These are phyloP conservation scores for Sanghuangporus sanghuang DNA, from an alignment of 1,284 basidiomycete species.

Conservation along the genomic window DNA sequence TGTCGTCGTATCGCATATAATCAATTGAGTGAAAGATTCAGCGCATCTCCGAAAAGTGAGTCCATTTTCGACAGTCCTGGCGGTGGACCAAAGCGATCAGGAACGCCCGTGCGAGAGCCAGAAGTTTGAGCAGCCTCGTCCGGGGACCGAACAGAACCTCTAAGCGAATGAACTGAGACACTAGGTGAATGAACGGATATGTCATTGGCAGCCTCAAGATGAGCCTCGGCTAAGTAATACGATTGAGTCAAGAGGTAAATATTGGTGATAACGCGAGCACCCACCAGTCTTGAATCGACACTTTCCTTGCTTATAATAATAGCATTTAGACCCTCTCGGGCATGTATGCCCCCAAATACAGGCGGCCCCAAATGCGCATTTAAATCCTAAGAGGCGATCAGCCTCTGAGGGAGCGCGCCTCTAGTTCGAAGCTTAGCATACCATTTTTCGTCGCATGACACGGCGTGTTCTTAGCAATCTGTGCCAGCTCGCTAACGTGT, in stretches of 20 bases:
- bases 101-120: neutral
- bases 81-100: neutral
- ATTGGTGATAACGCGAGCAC: slow-evolving; percentile 22
- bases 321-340: slow-evolving; percentile 62
- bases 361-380: slow-evolving; percentile 62
- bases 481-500: slow-evolving; percentile 57
- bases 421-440: slow-evolving; percentile 23
- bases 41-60: neutral
- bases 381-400: slow-evolving; percentile 40
- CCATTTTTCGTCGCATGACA: slow-evolving; percentile 78
- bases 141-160: neutral
- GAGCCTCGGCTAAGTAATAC: neutral
- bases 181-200: neutral
- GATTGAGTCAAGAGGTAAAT: neutral
- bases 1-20: no score
- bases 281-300: slow-evolving; percentile 80
- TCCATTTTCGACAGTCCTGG: neutral
- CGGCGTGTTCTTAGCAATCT: slow-evolving; percentile 74
- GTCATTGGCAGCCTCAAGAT: neutral
- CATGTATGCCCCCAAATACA: slow-evolving; percentile 82
- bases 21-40: neutral
- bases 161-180: neutral
- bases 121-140: neutral
- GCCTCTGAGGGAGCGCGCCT: neutral
- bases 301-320: slow-evolving; percentile 47